Percentiles rank a stretch among this genome's conserved stretches.
These are phyloP conservation scores for Puccinia horiana DNA, from an alignment of 1,284 basidiomycete genomes.

Conservation along the genomic window DNA sequence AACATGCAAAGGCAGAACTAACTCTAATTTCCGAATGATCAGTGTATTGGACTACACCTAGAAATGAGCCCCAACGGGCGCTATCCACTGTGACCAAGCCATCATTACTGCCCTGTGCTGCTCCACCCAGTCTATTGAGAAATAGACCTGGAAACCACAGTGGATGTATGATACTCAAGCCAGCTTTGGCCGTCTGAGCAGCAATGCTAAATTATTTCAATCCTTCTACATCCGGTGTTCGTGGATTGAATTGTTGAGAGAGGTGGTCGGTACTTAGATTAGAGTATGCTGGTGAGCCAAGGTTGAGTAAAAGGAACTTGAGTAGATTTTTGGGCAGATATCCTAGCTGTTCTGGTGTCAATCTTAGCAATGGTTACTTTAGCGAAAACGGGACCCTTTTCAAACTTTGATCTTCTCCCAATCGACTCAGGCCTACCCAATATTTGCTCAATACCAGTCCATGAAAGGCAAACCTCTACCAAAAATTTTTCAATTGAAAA, in stretches of 20 bases:
- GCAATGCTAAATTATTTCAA: conserved; percentile 93
- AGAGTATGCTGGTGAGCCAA: conserved; percentile 95
- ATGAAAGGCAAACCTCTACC: conserved; percentile 45
- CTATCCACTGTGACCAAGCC: conserved; percentile 86
- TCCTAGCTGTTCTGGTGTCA: background rate
- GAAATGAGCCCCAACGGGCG: conserved; percentile 83
- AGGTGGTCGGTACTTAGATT: conserved; percentile 88
- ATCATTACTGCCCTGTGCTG: conserved; percentile 83
- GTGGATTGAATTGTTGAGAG: conserved; percentile 83
- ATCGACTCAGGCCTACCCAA: conserved; percentile 30
- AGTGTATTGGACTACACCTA: conserved; percentile 83
- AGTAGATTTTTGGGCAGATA: conserved; percentile 68
- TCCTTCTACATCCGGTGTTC: conserved; percentile 73
- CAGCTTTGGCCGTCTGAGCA: conserved; percentile 66
- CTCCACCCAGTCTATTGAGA: conserved; percentile 69
- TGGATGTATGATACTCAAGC: conserved; percentile 83
- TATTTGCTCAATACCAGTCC: conserved; percentile 47
- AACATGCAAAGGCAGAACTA: conserved; percentile 62
- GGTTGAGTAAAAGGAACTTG: conserved; percentile 84
- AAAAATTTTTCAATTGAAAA: background rate
- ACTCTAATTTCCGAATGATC: conserved; percentile 98
- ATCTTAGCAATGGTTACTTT: conserved; percentile 33
- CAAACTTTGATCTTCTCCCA: background rate
- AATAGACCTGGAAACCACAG: conserved; percentile 96
- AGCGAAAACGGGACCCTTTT: conserved; percentile 41